phyloP scores from a whole-genome alignment of 139 green algal species.

The Coccomyxa sp. region DNA sequence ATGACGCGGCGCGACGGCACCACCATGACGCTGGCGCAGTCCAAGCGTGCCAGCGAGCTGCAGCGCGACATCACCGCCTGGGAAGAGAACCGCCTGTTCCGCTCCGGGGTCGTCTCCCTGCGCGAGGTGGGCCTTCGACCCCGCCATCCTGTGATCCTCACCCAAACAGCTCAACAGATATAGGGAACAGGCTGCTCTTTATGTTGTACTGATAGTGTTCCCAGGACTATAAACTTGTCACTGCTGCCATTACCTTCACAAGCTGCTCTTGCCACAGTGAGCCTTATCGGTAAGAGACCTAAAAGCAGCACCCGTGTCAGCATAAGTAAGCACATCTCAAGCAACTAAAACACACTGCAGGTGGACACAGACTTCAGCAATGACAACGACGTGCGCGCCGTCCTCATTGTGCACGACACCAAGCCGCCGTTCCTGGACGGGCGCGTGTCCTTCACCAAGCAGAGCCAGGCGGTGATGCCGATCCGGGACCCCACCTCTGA shows the following conservation, averaged over 20 bases:
- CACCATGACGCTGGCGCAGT: conserved; percentile 82
- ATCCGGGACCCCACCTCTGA: conserved; percentile 93
- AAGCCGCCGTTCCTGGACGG: conserved; percentile 96
- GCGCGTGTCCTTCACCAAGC: conserved; percentile 81
- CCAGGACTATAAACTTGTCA: not conserved
- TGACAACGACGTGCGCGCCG: conserved; percentile 73
- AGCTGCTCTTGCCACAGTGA: too few species aligned
- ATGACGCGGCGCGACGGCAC: conserved; percentile 78
- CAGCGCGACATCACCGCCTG: conserved; percentile 86
- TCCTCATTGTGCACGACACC: conserved; percentile 97
- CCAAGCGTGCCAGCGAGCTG: conserved; percentile 81
- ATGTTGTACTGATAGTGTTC: not conserved
- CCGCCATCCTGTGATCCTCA: not conserved
- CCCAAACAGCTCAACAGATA: too few species aligned
- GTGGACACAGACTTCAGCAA: conserved; percentile 79
- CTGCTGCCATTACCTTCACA: too few species aligned
- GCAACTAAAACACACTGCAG: too few species aligned
- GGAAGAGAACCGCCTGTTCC: conserved; percentile 94
- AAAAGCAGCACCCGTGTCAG: too few species aligned
- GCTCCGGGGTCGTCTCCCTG: conserved; percentile 74
- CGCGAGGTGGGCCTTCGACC: conserved; percentile 61
- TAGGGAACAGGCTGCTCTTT: too few species aligned
- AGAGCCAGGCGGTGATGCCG: conserved; percentile 84
- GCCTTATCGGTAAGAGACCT: too few species aligned
- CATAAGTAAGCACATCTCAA: too few species aligned